Evolutionary conservation across 345 rosid species (phyloP).

Genomic region (Cochlearia excelsa): DNA sequence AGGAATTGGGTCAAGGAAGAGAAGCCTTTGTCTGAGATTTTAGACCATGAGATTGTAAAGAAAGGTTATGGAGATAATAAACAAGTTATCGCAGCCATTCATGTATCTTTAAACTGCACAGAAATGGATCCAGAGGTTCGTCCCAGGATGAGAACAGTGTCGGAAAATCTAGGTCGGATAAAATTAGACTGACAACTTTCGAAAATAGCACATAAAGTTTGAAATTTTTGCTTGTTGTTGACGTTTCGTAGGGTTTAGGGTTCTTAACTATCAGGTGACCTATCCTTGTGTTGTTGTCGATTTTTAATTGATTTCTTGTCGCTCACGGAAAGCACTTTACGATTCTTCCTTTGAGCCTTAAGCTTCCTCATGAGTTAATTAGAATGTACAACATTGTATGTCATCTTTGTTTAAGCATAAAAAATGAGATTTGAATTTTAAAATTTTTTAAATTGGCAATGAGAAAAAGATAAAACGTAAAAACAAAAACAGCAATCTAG

Average conservation of each 20-base stretch:
- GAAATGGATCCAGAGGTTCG: conserved; percentile 87
- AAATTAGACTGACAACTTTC: conserved; percentile 36
- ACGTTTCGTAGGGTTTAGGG: neutral
- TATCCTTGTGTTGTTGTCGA: neutral
- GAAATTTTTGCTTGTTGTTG: neutral
- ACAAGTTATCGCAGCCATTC: conserved; percentile 64
- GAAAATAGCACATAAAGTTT: neutral
- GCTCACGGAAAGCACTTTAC: neutral
- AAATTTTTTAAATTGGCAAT: too few species aligned
- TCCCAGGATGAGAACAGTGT: conserved; percentile 81
- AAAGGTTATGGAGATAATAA: conserved; percentile 59
- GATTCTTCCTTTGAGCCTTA: neutral
- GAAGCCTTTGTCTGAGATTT: conserved; percentile 63
- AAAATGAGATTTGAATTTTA: too few species aligned
- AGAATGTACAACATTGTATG: too few species aligned
- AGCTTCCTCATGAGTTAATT: neutral
- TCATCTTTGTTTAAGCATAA: too few species aligned
- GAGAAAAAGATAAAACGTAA: too few species aligned
- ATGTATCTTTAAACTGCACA: conserved; percentile 83
- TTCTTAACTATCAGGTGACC: neutral
- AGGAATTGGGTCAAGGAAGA: conserved; percentile 69
- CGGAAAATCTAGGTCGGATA: conserved; percentile 72
- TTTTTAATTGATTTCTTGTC: neutral
- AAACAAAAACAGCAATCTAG: too few species aligned
- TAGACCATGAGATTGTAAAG: conserved; percentile 58